Evolutionary conservation across 306 rosid genomes (phyloP), one percentile per base, ranked within the genome.

Genomic region (Quercus berberidifolia): DNA sequence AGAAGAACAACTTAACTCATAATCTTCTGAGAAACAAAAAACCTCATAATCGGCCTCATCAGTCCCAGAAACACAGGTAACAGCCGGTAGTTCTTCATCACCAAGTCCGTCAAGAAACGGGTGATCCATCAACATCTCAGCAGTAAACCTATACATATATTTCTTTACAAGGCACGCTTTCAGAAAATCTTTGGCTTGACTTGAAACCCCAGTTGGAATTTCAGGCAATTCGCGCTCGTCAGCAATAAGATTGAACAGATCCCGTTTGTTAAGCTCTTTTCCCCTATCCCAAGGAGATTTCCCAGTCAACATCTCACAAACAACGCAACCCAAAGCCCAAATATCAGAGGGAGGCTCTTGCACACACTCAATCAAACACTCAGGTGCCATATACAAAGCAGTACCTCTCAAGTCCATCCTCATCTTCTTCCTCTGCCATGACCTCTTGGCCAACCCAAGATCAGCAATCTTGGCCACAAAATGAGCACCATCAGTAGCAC

Each of bases 311-410:
- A 84, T 84, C 74, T 84, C 71, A 5, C 81, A 60, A 8, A 80
- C 84, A 33, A 76, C 9, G 6, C 84, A 80, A 10, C 84, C 84
- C 11, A 80, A 67, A 2, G 87, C 83, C 87, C 87, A 84, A 56
- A 84, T 80, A 76, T 84, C 87, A 9, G 81, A 55, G 4, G 79
- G 14, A 9, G 77, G 57, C 15, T 65, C 81, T 14, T 80, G 84
- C 1, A 62, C 49, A 31, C 43, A 2, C 17, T 71, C 26, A 18
- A 71, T 31, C 38, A 84, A 54, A 9, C 76, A 55, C 71, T 84
- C 84, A 0, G 84, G 84, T 5, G 87, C 77, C 78, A 84, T 54
- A 70, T 76, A 80, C 62, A 38, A 8, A 5, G 65, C 17, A 49
- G 79, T 84, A 12, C 87, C 87, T 76, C 79, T 55, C 68, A 60